Percentiles rank a stretch among this genome's conserved stretches.
Conservation (phyloP, 768 basidiomycete species). For the Pleurotus tuoliensis region DNA sequence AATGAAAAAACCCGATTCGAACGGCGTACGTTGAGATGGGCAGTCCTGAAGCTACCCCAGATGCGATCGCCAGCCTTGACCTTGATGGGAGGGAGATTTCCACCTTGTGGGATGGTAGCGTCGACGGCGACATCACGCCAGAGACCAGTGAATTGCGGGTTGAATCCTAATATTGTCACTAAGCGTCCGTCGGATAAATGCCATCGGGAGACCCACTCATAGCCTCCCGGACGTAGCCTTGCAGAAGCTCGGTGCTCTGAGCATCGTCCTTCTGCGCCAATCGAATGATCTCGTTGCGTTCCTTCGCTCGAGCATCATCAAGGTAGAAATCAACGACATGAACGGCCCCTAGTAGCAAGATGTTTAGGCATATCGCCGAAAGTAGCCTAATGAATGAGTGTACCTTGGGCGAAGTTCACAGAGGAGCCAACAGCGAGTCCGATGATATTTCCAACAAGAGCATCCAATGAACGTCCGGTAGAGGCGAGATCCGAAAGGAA, state of each 20-base stretch:
- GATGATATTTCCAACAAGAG: constrained; percentile 39
- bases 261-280: constrained; percentile 28
- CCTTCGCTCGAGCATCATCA: constrained; percentile 32
- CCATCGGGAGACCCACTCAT: constrained; percentile 34
- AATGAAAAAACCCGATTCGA: background rate
- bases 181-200: background rate
- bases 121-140: constrained; percentile 33
- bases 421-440: constrained; percentile 45
- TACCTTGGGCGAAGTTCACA: constrained; percentile 43
- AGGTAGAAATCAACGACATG: constrained; percentile 54
- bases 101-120: constrained; percentile 30
- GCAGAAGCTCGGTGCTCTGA: constrained; percentile 30
- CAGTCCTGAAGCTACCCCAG: constrained; percentile 37
- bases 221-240: constrained; percentile 49
- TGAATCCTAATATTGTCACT: constrained; percentile 18
- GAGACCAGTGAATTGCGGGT: constrained; percentile 39
- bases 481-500: constrained; percentile 35
- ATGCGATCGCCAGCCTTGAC: constrained; percentile 39
- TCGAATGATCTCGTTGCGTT: constrained; percentile 34
- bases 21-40: constrained; percentile 35
- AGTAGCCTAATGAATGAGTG: background rate
- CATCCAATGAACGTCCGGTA: constrained; percentile 34
- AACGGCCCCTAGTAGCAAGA: constrained; percentile 27
- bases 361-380: background rate
- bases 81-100: constrained; percentile 25